Evolutionary conservation across 75 land plant genomes (phyloP), one percentile per base, ranked within the genome.

Genomic region (Sequoiadendron giganteum): DNA sequence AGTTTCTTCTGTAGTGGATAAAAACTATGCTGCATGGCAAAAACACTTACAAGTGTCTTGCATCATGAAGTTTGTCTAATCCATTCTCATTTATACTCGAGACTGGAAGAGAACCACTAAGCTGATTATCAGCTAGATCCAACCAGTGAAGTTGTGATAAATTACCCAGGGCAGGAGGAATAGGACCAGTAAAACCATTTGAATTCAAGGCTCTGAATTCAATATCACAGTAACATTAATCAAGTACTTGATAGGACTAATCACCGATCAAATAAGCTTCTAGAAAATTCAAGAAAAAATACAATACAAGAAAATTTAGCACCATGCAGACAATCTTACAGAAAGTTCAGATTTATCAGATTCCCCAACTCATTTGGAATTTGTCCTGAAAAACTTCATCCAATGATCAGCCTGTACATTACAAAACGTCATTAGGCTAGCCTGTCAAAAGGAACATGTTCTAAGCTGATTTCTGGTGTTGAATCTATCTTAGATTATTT

Each of bases 21-120:
- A 88, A 36, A 61, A 86, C 54, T 19, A 43, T 10, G 14, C 21
- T 83, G 30, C 45, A 86, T 8, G 39, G 6, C 21, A 34, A 43
- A 21, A 70, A 16, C 16, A 87, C 94, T 85, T 93, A 95, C 96
- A 95, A 95, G 77, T 95, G 96, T 80, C 87, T 88, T 14, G 94
- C 83, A 40, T 85, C 28, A 52, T 52, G 55, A 2, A 52, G 55
- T 52, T 52, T 52, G 55, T 52, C 55, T 13, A 52, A 13, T 52
- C 55, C 55, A 52, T 52, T 52, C 16, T 13, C 55, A 52, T 52
- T 13, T 52, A 14, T 13, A 52, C 13, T 52, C 16, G 55, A 52
- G 55, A 52, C 55, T 52, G 55, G 55, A 52, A 52, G 55, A 52
- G 15, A 52, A 3, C 55, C 65, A 58, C 6, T 58, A 3, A 58